phyloP scores from a whole-genome alignment of 192 early-diverging fungal genomes.

The Podochytrium sp. region DNA sequence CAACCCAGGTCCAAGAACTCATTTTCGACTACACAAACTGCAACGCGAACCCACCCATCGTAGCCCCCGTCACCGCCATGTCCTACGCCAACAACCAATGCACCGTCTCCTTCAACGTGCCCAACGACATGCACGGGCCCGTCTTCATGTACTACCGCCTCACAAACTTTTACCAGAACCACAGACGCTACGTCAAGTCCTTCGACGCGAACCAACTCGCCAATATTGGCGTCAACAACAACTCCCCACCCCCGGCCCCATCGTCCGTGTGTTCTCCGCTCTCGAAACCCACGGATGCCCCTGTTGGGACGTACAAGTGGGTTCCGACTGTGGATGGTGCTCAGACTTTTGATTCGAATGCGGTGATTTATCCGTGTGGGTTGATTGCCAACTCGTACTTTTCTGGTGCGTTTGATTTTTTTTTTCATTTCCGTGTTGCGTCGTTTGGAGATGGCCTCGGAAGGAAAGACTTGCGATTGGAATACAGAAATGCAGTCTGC shows the following conservation, averaged over 20 bases:
- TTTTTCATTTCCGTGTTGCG: too few relatives aligned
- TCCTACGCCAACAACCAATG: slow-evolving; percentile 60
- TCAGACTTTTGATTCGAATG: slow-evolving; percentile 13
- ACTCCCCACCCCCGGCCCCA: background rate
- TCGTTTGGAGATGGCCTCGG: too few relatives aligned
- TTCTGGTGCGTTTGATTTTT: slow-evolving; percentile 81
- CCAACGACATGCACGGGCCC: slow-evolving; percentile 65
- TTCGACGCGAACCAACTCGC: slow-evolving; percentile 80
- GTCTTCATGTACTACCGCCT: slow-evolving; percentile 95
- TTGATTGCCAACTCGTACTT: slow-evolving; percentile 98
- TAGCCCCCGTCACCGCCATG: slow-evolving; percentile 16
- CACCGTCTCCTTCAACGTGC: slow-evolving; percentile 72
- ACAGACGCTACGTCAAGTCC: slow-evolving; percentile 93
- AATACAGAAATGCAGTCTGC: too few relatives aligned
- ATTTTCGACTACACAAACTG: slow-evolving; percentile 95
- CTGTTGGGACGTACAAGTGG: slow-evolving; percentile 10
- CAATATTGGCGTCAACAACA: slow-evolving; percentile 4
- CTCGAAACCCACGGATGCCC: slow-evolving; percentile 20
- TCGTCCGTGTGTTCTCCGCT: slow-evolving; percentile 13
- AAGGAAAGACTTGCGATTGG: too few relatives aligned
- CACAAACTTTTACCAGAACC: slow-evolving; percentile 99
- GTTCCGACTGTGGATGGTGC: slow-evolving; percentile 3
- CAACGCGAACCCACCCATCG: slow-evolving; percentile 15
- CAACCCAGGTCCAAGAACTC: slow-evolving; percentile 85
- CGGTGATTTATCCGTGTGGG: slow-evolving; percentile 90